These are phyloP conservation scores for Leccinum rimulosum DNA, from an alignment of 768 basidiomycete species.

Conservation along the genomic window DNA sequence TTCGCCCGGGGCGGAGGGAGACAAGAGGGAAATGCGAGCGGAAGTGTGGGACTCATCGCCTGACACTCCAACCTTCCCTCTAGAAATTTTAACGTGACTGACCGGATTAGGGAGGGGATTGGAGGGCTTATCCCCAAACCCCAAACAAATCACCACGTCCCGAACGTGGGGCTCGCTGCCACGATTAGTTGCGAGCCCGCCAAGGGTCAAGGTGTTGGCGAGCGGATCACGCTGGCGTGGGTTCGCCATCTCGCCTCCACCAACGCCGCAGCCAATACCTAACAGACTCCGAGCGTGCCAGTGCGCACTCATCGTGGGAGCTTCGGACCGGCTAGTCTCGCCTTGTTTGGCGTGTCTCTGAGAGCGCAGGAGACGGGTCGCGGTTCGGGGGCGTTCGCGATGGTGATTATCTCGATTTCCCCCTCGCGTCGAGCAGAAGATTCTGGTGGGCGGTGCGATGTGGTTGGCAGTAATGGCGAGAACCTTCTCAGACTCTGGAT, in stretches of 20 bases:
- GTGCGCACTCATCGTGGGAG: not conserved
- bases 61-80: not conserved
- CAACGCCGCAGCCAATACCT: not conserved
- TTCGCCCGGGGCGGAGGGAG: no score
- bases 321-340: not conserved
- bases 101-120: not conserved
- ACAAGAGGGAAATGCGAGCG: not conserved
- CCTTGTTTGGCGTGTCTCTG: no score
- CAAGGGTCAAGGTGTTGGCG: not conserved
- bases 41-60: not conserved
- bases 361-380: no score
- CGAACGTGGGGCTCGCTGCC: not conserved
- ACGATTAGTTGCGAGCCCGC: not conserved
- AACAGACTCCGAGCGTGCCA: not conserved
- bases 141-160: not conserved
- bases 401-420: no score
- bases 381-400: not conserved
- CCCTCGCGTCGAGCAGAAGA: not conserved
- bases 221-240: not conserved
- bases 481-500: not conserved
- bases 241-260: not conserved
- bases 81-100: not conserved
- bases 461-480: not conserved
- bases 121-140: not conserved
- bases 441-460: not conserved